phyloP scores from a whole-genome alignment of 768 basidiomycete genomes.

The Tulasnella sp. region DNA sequence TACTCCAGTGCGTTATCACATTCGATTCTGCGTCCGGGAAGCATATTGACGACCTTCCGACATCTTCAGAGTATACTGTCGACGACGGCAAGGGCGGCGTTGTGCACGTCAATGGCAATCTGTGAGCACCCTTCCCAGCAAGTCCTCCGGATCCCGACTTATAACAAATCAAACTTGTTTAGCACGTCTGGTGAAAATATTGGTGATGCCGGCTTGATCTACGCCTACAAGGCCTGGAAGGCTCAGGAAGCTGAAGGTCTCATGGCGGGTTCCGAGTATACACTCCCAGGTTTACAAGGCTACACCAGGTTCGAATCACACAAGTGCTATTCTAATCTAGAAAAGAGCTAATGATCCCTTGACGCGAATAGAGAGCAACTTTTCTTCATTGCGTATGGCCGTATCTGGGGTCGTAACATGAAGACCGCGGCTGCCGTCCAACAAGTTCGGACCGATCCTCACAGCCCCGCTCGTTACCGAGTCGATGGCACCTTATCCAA shows the following conservation, averaged over 20 bases:
- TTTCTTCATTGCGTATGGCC: constrained; percentile 89
- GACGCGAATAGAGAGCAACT: constrained; percentile 72
- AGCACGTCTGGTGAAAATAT: constrained; percentile 89
- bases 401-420: constrained; percentile 76
- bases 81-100: constrained; percentile 83
- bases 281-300: constrained; percentile 74
- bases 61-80: constrained; percentile 67
- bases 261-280: constrained; percentile 63
- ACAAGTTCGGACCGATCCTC: constrained; percentile 84
- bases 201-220: constrained; percentile 81
- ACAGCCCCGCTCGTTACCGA: constrained; percentile 78
- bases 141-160: background rate
- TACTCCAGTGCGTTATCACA: constrained; percentile 64
- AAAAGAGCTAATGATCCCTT: background rate
- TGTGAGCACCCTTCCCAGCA: constrained; percentile 38
- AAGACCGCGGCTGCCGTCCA: constrained; percentile 49
- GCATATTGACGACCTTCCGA: background rate
- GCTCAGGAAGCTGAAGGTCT: constrained; percentile 65
- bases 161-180: constrained; percentile 37
- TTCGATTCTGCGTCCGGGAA: background rate
- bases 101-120: constrained; percentile 78
- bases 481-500: constrained; percentile 87
- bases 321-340: constrained; percentile 10
- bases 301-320: constrained; percentile 58
- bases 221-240: constrained; percentile 92